Evolutionary conservation across 495 filamentous ascomycete genomes (phyloP), one percentile per base, ranked within the genome.

Genomic region (Neurospora intermedia): DNA sequence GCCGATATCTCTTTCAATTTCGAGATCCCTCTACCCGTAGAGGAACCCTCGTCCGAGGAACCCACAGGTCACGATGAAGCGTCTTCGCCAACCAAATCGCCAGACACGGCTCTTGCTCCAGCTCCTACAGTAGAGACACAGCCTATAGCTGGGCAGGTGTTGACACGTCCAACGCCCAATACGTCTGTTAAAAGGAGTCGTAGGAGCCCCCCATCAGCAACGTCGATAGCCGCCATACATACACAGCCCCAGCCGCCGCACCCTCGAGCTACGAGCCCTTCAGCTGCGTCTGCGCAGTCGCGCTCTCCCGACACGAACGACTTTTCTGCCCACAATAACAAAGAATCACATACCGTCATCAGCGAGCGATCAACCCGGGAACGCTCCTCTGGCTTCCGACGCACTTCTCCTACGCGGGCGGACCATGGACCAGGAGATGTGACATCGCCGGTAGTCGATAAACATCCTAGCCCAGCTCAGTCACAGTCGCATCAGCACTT

Each of bases 1-100:
- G 84, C 78, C 43, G 84, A 86, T 48, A 78, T 81, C 16, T 83
- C 83, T 1, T 86, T 86, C 71, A 82, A 78, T 8, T 84, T 85
- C 71, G 75, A 82, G 40, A 76, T 86, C 35, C 83, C 84, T 7
- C 77, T 76, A 40, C 77, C 74, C 42, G 80, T 80, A 75, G 69
- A 70, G 35, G n/a, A 69, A 18, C n/a, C n/a, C 20, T 71, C 43
- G 16, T 20, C 31, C 9, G 73, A 45, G 11, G 70, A 73, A 38
- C 23, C 40, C 46, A 72, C 73, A 45, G 41, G 23, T 6, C n/a
- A 48, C n/a, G 16, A 71, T 42, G 18, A 69, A 7, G 72, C 69
- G 27, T 72, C 74, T 62, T 48, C 81, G 7, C 73, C 77, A 38
- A 74, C 76, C 35, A 75, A 78, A 16, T 42, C 75, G 10, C 70